These are phyloP conservation scores for Candida silvicultrix DNA, from an alignment of 805 yeast genomes.

Conservation along the genomic window DNA sequence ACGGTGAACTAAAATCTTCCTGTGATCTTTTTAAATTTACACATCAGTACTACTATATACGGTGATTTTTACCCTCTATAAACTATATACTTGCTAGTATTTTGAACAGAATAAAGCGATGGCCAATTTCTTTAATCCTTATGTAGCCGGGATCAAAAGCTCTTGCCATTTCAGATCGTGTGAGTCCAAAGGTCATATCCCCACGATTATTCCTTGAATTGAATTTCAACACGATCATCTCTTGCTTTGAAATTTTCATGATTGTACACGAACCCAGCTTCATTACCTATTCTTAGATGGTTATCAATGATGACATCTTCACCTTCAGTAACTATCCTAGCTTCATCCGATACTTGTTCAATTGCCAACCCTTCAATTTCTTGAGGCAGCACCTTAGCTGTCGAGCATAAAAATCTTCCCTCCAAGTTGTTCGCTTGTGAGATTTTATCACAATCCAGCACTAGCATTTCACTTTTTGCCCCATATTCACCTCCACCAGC, in stretches of 20 bases:
- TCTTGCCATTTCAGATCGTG: too few species aligned
- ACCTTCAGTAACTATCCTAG: neutral
- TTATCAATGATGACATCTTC: neutral
- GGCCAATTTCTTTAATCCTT: too few species aligned
- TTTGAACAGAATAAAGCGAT: too few species aligned
- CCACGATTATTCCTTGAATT: neutral
- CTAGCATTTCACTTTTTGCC: neutral
- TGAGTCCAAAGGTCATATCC: too few species aligned
- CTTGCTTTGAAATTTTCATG: neutral
- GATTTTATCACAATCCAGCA: neutral
- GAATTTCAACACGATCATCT: neutral
- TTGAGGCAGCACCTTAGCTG: neutral
- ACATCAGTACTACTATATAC: too few species aligned
- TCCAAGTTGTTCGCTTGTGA: neutral
- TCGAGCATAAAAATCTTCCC: neutral
- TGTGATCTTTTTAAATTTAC: too few species aligned
- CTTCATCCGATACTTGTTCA: neutral
- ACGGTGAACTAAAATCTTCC: too few species aligned
- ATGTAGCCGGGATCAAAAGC: too few species aligned
- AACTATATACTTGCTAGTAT: too few species aligned
- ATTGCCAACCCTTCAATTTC: neutral
- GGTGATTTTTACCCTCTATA: too few species aligned
- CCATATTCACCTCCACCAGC: neutral
- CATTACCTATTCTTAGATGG: neutral
- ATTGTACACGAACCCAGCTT: neutral